Conservation (phyloP, 2,329 filamentous ascomycete genomes). For the Penicillium sp. region DNA sequence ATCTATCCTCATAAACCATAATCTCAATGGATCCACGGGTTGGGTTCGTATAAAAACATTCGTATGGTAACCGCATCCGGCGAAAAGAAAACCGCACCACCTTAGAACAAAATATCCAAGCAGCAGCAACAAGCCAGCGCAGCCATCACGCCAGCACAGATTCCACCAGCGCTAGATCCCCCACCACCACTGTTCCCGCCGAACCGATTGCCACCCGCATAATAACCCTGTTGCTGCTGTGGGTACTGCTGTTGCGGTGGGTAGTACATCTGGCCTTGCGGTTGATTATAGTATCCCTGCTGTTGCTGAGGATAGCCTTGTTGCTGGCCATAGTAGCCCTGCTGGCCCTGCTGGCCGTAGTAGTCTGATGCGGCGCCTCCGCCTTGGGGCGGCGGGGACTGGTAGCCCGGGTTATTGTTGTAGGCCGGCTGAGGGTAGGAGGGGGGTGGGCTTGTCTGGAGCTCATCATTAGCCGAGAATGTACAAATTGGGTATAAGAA, state of each 20-base stretch:
- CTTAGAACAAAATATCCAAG: constrained; percentile 48
- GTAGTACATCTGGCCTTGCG: constrained; percentile 28
- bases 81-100: neutral
- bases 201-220: neutral
- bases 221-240: constrained; percentile 29
- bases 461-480: neutral
- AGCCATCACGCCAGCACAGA: constrained; percentile 50
- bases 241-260: constrained; percentile 34
- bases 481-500: neutral
- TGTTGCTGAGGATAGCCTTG: constrained; percentile 19
- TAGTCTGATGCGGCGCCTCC: constrained; percentile 30
- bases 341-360: constrained; percentile 31
- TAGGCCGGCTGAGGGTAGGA: constrained; percentile 36
- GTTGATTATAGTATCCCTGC: constrained; percentile 21
- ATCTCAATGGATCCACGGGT: neutral
- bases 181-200: constrained; percentile 29
- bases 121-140: constrained; percentile 53
- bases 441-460: constrained; percentile 37
- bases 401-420: constrained; percentile 31
- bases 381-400: constrained; percentile 30
- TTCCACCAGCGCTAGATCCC: constrained; percentile 35
- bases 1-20: neutral
- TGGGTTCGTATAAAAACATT: neutral
- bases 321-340: constrained; percentile 8
- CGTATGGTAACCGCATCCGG: neutral